phyloP scores from a whole-genome alignment of 2,329 filamentous ascomycete species.

The Penicillium janthinellum region DNA sequence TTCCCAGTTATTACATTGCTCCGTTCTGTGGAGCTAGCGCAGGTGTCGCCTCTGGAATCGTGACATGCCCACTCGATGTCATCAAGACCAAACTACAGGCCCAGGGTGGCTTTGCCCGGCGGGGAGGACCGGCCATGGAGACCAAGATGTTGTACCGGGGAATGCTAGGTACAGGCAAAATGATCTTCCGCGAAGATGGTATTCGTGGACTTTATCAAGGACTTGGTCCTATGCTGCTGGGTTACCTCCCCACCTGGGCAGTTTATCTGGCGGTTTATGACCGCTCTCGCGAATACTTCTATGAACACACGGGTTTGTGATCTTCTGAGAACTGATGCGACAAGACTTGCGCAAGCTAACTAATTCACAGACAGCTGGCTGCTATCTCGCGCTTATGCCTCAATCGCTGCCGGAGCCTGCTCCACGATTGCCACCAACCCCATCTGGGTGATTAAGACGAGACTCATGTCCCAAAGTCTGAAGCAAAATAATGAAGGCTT shows the following conservation, averaged over 20 bases:
- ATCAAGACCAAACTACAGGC: slow-evolving; percentile 99
- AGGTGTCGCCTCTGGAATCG: slow-evolving; percentile 88
- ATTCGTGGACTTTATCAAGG: slow-evolving; percentile 89
- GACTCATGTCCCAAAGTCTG: slow-evolving; percentile 87
- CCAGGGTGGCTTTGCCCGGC: slow-evolving; percentile 75
- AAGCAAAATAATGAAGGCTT: slow-evolving; percentile 55
- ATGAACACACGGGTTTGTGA: slow-evolving; percentile 63
- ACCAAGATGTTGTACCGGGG: slow-evolving; percentile 72
- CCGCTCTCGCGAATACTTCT: slow-evolving; percentile 75
- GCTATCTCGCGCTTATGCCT: slow-evolving; percentile 82
- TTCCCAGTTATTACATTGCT: slow-evolving; percentile 67
- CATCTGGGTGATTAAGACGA: slow-evolving; percentile 99
- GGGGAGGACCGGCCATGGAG: slow-evolving; percentile 42
- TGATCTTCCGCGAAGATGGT: slow-evolving; percentile 88
- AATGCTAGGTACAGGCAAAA: slow-evolving; percentile 78
- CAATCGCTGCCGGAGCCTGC: slow-evolving; percentile 84
- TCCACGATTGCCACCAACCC: slow-evolving; percentile 95
- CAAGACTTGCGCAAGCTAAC: slow-evolving; percentile 8
- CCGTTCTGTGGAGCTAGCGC: slow-evolving; percentile 84
- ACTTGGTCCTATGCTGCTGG: slow-evolving; percentile 88
- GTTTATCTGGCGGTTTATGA: slow-evolving; percentile 98
- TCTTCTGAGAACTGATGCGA: background rate
- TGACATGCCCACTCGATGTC: slow-evolving; percentile 96
- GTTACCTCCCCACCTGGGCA: slow-evolving; percentile 96
- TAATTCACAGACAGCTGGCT: slow-evolving; percentile 66